Conservation (phyloP, 164 flowering plant genomes). For the Chimonanthus salicifolius region DNA sequence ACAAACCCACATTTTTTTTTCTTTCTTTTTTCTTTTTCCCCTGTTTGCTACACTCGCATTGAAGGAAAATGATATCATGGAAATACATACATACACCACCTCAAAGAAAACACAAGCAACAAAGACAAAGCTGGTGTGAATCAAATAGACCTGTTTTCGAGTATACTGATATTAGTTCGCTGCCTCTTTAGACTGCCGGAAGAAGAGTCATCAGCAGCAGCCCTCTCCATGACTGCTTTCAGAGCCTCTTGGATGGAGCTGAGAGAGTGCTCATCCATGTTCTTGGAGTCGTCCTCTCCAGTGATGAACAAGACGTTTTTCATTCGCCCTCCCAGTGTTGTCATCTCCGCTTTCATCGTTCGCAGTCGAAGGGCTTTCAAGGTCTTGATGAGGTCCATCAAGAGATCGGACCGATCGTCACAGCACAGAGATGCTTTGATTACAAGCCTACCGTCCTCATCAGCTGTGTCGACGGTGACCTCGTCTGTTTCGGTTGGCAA, state of each 20-base stretch:
- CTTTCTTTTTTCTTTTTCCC: not conserved
- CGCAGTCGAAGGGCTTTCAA: constrained; percentile 65
- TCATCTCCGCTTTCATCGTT: constrained; percentile 86
- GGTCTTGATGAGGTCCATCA: constrained; percentile 83
- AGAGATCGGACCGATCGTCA: constrained; percentile 80
- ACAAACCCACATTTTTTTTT: not conserved
- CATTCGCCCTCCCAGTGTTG: constrained; percentile 84
- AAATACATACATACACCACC: constrained; percentile 9
- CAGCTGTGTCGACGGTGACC: constrained; percentile 58
- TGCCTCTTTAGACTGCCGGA: constrained; percentile 70
- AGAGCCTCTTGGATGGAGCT: constrained; percentile 67
- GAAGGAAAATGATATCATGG: not conserved
- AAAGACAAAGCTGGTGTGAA: not conserved
- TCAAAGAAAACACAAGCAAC: constrained; percentile 3
- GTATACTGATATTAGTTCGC: constrained; percentile 48
- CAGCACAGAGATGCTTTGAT: constrained; percentile 91
- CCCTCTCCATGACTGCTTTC: constrained; percentile 72
- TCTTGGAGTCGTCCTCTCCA: constrained; percentile 41
- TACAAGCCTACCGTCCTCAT: constrained; percentile 65
- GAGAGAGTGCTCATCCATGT: constrained; percentile 35
- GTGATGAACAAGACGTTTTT: constrained; percentile 69
- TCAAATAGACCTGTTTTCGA: constrained; percentile 49
- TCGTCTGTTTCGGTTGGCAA: constrained; percentile 87
- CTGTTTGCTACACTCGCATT: not conserved
- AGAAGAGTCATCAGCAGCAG: constrained; percentile 46